phyloP scores from a whole-genome alignment of 2,329 filamentous ascomycete species.

The Hymenoscyphus fraxineus region DNA sequence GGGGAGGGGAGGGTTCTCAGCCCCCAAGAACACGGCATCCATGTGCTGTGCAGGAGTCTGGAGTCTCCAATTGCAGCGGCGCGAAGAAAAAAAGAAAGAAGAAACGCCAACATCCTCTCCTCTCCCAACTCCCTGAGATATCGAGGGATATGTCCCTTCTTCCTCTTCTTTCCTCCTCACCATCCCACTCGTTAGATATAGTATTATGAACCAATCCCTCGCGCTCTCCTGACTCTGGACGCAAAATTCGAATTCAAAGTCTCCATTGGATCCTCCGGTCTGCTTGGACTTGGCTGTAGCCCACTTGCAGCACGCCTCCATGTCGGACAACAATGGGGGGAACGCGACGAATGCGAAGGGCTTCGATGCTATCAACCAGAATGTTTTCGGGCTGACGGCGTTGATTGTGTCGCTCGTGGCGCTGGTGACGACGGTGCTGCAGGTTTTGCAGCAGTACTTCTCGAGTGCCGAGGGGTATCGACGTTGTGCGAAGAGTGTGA shows the following conservation, averaged over 20 bases:
- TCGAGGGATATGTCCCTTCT: neutral
- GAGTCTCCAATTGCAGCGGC: neutral
- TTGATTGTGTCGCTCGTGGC: conserved; percentile 37
- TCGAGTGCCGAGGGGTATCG: conserved; percentile 39
- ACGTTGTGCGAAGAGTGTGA: conserved; percentile 34
- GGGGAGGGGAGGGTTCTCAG: neutral
- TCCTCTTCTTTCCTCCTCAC: neutral
- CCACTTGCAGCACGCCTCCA: neutral
- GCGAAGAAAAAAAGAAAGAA: neutral
- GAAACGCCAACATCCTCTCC: neutral
- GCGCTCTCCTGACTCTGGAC: conserved; percentile 8
- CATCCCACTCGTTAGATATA: neutral
- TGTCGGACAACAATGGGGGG: neutral
- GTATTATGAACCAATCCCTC: conserved; percentile 5
- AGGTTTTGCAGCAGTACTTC: conserved; percentile 38
- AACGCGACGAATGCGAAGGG: conserved; percentile 7
- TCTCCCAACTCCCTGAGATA: neutral
- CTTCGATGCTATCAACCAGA: conserved; percentile 29
- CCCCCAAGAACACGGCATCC: neutral
- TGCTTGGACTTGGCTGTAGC: neutral
- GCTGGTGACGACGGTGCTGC: conserved; percentile 32
- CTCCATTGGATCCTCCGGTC: neutral
- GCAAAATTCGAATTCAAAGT: neutral
- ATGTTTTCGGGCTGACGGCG: conserved; percentile 33
- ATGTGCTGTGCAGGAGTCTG: neutral